phyloP scores from a whole-genome alignment of 2,329 filamentous ascomycete genomes.

The Hirsutella thompsonii region DNA sequence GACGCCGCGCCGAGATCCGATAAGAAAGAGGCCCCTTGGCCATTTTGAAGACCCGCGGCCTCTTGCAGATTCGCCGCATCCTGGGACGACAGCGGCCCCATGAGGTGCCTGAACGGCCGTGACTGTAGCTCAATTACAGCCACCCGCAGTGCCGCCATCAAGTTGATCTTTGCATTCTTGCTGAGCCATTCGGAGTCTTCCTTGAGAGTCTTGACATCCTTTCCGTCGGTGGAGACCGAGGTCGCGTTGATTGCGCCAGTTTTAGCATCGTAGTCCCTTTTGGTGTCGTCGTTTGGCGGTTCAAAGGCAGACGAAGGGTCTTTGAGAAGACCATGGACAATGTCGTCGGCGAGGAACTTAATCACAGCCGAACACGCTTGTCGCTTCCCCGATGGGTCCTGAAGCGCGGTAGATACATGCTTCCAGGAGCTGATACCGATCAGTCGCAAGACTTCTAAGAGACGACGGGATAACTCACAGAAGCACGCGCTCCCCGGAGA shows the following conservation, averaged over 20 bases:
- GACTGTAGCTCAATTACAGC: conserved; percentile 75
- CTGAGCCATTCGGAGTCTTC: conserved; percentile 79
- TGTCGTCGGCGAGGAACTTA: conserved; percentile 58
- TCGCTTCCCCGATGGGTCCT: conserved; percentile 43
- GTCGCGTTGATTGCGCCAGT: conserved; percentile 79
- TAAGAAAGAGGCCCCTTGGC: conserved; percentile 43
- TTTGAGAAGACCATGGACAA: conserved; percentile 55
- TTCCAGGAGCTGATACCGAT: conserved; percentile 44
- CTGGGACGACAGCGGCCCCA: conserved; percentile 61
- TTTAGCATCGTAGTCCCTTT: conserved; percentile 65
- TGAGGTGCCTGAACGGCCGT: conserved; percentile 59
- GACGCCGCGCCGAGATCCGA: conserved; percentile 34
- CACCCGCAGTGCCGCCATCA: conserved; percentile 69
- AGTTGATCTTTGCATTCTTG: conserved; percentile 62
- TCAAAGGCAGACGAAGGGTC: conserved; percentile 57
- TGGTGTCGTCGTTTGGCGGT: conserved; percentile 46
- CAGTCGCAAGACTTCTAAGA: conserved; percentile 9
- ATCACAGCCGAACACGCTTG: conserved; percentile 42
- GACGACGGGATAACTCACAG: conserved; percentile 44
- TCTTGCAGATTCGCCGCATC: conserved; percentile 66
- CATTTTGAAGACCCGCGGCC: conserved; percentile 53
- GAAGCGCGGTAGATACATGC: conserved; percentile 40
- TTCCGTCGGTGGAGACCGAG: conserved; percentile 50
- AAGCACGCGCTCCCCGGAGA: conserved; percentile 67
- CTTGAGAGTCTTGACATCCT: conserved; percentile 70